A percentile compares a stretch with the other conserved stretches of the same genome.
These are phyloP conservation scores for Alternaria sp. DNA, from an alignment of 2,329 filamentous ascomycete genomes.

Conservation along the genomic window DNA sequence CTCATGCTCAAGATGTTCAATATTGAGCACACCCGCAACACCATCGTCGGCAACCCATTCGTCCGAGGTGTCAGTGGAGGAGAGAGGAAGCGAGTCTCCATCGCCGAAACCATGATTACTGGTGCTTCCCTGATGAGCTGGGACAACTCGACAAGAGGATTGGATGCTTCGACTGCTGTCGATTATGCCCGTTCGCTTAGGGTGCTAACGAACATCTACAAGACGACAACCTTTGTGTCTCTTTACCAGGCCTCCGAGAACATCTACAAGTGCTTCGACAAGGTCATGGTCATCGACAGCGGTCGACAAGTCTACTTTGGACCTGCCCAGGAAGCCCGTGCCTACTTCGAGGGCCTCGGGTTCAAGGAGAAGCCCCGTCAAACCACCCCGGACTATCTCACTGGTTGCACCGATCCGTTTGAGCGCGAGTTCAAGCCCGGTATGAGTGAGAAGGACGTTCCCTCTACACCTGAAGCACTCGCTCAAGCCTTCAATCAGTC, in stretches of 20 bases:
- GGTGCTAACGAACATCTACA: conserved; percentile 80
- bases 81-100: conserved; percentile 80
- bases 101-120: conserved; percentile 81
- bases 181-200: conserved; percentile 57
- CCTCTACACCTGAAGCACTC: conserved; percentile 71
- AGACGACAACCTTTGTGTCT: conserved; percentile 83
- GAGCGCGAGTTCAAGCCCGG: conserved; percentile 78
- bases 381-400: conserved; percentile 82
- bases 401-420: conserved; percentile 82
- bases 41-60: conserved; percentile 82
- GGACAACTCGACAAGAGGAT: conserved; percentile 56
- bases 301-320: conserved; percentile 81
- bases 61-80: conserved; percentile 79
- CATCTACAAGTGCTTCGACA: conserved; percentile 81
- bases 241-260: conserved; percentile 86
- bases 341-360: conserved; percentile 78
- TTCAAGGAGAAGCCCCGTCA: conserved; percentile 77
- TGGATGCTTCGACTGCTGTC: conserved; percentile 58
- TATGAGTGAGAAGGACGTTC: conserved; percentile 69
- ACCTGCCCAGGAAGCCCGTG: conserved; percentile 68
- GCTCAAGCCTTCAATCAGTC: conserved; percentile 75
- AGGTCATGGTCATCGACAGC: conserved; percentile 80
- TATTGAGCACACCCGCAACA: conserved; percentile 86
- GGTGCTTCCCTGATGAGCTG: conserved; percentile 75
- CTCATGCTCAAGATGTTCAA: conserved; percentile 90